Base-by-base conservation (phyloP, 2,329 filamentous ascomycete genomes). In the Botrytis elliptica region DNA sequence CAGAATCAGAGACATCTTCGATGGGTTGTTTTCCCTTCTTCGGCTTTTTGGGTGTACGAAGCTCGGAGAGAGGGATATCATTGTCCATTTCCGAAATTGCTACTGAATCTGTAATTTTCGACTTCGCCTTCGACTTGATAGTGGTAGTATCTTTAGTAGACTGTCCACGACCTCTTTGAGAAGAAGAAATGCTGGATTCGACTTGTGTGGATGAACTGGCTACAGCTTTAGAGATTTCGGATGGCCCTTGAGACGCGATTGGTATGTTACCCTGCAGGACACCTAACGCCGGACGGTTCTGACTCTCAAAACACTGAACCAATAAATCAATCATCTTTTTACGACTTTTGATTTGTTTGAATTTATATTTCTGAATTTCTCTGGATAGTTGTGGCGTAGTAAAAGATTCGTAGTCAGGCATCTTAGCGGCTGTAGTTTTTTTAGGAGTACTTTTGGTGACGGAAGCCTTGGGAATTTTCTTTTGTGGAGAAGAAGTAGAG, bases 341-440 rank as follows among this genome's bases (percentile, higher is more conserved):
- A 29, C 92, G 86, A 72, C 85, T 88, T 79, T 90, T 93, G 44
- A 94, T 84, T 1, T 90, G 84, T 79, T 94, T 95, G 82, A 95
- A 94, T 0, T 91, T 91, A 78, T 90, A 94, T 0, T 85, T 84
- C 8, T 86, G 83, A 63, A 95, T 83, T 78, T 91, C 86, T 73
- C 86, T 88, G 4, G 88, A 84, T 25, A 95, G 83, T 74, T 92
- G 88, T 14, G 85, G 82, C 75, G 91, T 90, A 4, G 90, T 90
- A 74, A 88, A 90, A 0, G 87, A 82, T 59, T 87, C 85, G 75
- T 88, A 94, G 18, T 88, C 86, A 3, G 92, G 91, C 74, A 74
- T 78, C 25, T 42, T 71, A 68, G 67, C 42, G 46, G 36, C 14
- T 63, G 29, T 22, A 14, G 52, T 25, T 38, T 67, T 69, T 20